phyloP scores from a whole-genome alignment of 2,329 filamentous ascomycete species.

The Metarhizium sp. region DNA sequence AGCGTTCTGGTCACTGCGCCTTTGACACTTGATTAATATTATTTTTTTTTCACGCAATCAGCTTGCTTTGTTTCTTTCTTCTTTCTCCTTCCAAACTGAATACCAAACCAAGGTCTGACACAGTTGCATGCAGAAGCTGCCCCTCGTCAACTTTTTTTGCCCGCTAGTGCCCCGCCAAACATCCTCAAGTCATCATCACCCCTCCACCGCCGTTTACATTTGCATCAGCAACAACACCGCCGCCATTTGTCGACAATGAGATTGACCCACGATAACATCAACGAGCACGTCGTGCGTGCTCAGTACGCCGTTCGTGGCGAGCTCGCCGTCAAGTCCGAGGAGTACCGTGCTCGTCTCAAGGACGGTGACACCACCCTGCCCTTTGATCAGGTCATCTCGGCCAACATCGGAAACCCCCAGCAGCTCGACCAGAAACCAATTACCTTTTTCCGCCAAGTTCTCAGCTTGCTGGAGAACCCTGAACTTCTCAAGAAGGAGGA shows the following conservation, averaged over 20 bases:
- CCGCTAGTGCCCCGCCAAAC: conserved; percentile 6
- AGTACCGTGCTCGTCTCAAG: conserved; percentile 68
- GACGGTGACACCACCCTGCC: conserved; percentile 55
- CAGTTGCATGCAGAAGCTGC: not conserved
- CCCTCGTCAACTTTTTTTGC: not conserved
- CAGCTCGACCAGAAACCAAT: conserved; percentile 98
- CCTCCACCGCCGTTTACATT: conserved; percentile 2
- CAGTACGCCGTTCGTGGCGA: conserved; percentile 97
- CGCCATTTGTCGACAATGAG: conserved; percentile 27
- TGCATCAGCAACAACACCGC: conserved; percentile 22
- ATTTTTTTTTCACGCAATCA: too few relatives aligned
- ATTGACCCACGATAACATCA: conserved; percentile 81
- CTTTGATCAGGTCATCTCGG: conserved; percentile 85
- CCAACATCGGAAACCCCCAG: conserved; percentile 98
- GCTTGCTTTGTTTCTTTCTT: too few relatives aligned
- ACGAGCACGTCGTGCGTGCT: conserved; percentile 75
- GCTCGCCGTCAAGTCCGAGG: conserved; percentile 85
- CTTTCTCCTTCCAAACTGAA: too few relatives aligned
- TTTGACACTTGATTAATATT: too few relatives aligned
- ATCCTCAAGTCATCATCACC: conserved; percentile 1
- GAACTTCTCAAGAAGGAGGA: conserved; percentile 72
- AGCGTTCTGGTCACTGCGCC: too few relatives aligned
- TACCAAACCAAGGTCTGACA: too few relatives aligned
- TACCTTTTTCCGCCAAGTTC: conserved; percentile 96
- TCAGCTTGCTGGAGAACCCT: conserved; percentile 88